These are phyloP conservation scores for Fremontodendron californicum DNA, from an alignment of 345 rosid species.

Conservation along the genomic window DNA sequence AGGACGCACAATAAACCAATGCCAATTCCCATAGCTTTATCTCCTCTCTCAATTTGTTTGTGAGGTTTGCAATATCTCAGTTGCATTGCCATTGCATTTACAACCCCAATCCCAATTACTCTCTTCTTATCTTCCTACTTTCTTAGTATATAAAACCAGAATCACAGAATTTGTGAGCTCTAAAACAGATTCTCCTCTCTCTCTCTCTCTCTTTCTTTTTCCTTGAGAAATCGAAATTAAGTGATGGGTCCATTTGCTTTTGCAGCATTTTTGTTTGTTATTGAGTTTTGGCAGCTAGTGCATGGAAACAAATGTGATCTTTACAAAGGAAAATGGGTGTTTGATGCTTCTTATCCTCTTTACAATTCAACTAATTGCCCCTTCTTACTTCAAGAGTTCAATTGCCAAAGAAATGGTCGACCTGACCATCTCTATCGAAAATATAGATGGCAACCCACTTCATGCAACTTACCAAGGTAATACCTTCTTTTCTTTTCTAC, in stretches of 20 bases:
- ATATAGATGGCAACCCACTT: slow-evolving; percentile 58
- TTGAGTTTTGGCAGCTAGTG: neutral
- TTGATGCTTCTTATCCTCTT: too few relatives aligned
- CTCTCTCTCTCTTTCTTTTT: neutral
- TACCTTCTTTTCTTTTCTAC: neutral
- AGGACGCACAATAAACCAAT: neutral
- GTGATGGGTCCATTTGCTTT: neutral
- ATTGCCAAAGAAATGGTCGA: slow-evolving; percentile 52
- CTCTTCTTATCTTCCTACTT: neutral
- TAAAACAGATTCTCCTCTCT: neutral
- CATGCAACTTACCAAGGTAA: slow-evolving; percentile 53
- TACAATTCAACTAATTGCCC: slow-evolving; percentile 42
- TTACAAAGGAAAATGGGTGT: slow-evolving; percentile 60
- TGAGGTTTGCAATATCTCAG: neutral
- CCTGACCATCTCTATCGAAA: slow-evolving; percentile 50
- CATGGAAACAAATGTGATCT: slow-evolving; percentile 7
- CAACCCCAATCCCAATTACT: neutral
- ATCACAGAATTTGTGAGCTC: neutral
- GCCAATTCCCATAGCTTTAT: neutral
- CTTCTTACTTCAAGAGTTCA: slow-evolving; percentile 35
- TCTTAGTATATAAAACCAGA: neutral
- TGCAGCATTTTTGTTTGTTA: neutral
- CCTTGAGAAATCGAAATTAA: neutral
- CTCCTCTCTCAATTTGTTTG: neutral
- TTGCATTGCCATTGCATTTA: neutral